Evolutionary conservation across 805 yeast genomes (phyloP), one percentile per base, ranked within the genome.

Genomic region (Zygosaccharomyces gambellarensis): DNA sequence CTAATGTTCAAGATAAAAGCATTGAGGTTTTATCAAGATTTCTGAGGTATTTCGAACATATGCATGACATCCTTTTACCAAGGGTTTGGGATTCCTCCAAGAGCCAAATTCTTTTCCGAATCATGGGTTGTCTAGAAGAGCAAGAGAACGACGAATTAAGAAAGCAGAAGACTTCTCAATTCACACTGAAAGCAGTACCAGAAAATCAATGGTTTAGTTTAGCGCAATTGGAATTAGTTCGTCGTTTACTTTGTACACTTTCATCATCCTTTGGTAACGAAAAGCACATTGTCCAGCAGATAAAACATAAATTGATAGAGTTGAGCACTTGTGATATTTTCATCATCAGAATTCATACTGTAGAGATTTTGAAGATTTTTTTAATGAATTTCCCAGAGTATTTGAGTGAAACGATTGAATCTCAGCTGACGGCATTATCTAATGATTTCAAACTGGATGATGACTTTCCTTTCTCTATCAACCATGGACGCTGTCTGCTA

Each of bases 311-410:
- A 19, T 51, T 79, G 2, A 59, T 73, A 46, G 63, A 65, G 19
- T 56, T 79, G 6, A 63, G 74, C 31, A 61, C 69, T 6, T 66
- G 72, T 36, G 67, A 69, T 27, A 70, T 69, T 27, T 73, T 71
- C 46, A 67, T 68, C 31, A 59, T 76, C 5, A 70, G 83, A 49
- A 64, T 74, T 4, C 63, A 69, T 36, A 67, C 81, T 0, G 68
- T 65, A 32, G 72, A 72, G 36, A 59, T 63, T 3, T 51, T 74
- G 31, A 69, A 64, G 36, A 54, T 60, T 54, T 55, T 69, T 59
- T 58, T 71, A 52, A 27, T 56, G 39, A 58, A 57, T 60, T 61
- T 61, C 55, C 70, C 77, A 36, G 57, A 64, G 50, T 49, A 71
- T 54, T 46, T 78, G 28, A 65, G 70, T 27, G 69, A 65, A 11